These are phyloP conservation scores for Neofusicoccum sp. DNA, from an alignment of 2,329 filamentous ascomycete species.

Conservation along the genomic window DNA sequence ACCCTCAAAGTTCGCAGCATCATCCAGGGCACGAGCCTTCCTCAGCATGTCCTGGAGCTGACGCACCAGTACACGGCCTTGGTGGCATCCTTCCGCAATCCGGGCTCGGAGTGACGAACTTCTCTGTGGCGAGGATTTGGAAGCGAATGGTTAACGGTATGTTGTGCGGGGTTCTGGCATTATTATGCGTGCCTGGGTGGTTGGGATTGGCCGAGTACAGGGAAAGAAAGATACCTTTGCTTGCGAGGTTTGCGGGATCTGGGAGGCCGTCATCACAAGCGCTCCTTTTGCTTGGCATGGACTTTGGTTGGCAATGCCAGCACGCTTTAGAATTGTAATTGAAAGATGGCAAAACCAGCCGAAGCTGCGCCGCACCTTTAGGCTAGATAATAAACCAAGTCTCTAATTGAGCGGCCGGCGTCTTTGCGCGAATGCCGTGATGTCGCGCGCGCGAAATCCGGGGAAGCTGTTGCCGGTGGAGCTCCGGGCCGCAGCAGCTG, in stretches of 20 bases:
- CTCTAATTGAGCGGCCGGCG: neutral
- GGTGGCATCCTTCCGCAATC: constrained; percentile 93
- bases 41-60: constrained; percentile 88
- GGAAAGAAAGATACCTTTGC: constrained; percentile 22
- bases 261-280: neutral
- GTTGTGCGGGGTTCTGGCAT: constrained; percentile 1
- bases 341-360: neutral
- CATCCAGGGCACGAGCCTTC: constrained; percentile 91
- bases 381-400: no score
- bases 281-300: constrained; percentile 1
- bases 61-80: constrained; percentile 96
- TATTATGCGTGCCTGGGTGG: neutral
- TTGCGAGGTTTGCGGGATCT: neutral
- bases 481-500: constrained; percentile 12
- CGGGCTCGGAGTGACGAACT: constrained; percentile 67
- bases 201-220: constrained; percentile 8
- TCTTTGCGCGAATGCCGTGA: neutral
- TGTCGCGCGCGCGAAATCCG: neutral
- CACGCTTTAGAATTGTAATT: constrained; percentile 8
- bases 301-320: neutral
- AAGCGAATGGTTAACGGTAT: neutral
- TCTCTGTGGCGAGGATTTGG: neutral
- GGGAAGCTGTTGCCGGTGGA: constrained; percentile 13
- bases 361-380: neutral
- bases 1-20: constrained; percentile 97